Evolutionary conservation across 257 asterid genomes (phyloP).

Genomic region (Lantana camara): DNA sequence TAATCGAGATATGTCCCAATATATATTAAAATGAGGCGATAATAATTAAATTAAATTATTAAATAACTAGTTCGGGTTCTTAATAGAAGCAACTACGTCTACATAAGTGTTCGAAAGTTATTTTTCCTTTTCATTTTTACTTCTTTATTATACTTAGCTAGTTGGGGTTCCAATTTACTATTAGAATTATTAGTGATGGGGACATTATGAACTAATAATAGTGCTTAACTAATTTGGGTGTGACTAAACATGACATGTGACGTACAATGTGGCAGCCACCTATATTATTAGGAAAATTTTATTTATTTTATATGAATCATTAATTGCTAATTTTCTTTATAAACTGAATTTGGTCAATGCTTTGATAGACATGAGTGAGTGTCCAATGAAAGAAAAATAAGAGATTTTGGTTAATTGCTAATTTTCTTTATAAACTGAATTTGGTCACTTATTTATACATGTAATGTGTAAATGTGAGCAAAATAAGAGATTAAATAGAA

Average conservation of each 20-base stretch:
- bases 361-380: not conserved
- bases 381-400: not conserved
- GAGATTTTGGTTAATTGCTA: no score
- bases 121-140: no score
- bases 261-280: conserved; percentile 20
- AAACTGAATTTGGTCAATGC: not conserved
- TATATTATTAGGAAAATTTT: conserved; percentile 5
- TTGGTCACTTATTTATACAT: no score
- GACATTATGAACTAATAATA: conserved; percentile 14
- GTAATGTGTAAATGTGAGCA: no score
- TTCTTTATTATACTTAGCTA: not conserved
- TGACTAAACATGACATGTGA: conserved; percentile 32
- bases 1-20: no score
- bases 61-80: no score
- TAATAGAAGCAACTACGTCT: no score
- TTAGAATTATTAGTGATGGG: not conserved
- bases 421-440: not conserved
- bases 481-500: no score
- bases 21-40: no score
- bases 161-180: not conserved
- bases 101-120: no score
- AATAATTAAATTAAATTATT: no score
- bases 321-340: not conserved
- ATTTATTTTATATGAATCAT: not conserved
- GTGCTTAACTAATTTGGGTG: not conserved